Evolutionary conservation across 495 filamentous ascomycete genomes (phyloP).

Genomic region (Penicillium taxi): DNA sequence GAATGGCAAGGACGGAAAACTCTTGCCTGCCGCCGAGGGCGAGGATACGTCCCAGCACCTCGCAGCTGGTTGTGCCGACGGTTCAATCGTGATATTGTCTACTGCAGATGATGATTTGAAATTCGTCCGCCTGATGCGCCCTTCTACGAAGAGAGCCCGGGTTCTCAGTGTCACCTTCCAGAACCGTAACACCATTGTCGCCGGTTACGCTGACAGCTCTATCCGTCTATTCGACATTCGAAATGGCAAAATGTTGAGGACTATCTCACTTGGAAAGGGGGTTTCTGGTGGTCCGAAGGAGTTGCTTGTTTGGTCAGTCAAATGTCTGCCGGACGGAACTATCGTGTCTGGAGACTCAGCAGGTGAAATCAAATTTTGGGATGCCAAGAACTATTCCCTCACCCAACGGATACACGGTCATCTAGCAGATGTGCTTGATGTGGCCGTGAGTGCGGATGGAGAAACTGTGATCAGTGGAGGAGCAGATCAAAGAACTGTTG

Average conservation of each 20-base stretch:
- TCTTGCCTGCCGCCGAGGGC: constrained; percentile 29
- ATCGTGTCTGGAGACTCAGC: constrained; percentile 93
- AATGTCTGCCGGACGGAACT: constrained; percentile 74
- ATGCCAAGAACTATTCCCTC: constrained; percentile 82
- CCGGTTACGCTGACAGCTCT: constrained; percentile 86
- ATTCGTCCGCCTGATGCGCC: constrained; percentile 61
- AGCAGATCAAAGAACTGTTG: constrained; percentile 77
- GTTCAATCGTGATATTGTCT: constrained; percentile 74
- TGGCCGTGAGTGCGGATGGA: constrained; percentile 73
- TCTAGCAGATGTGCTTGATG: constrained; percentile 79
- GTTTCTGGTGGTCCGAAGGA: constrained; percentile 69
- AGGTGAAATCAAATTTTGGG: constrained; percentile 87
- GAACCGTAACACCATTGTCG: constrained; percentile 69
- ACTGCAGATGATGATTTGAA: constrained; percentile 72
- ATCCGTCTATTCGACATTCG: constrained; percentile 86
- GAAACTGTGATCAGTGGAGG: constrained; percentile 82
- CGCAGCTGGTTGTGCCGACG: constrained; percentile 87
- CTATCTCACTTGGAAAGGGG: constrained; percentile 77
- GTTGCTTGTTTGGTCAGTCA: constrained; percentile 86
- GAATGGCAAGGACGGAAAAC: constrained; percentile 29
- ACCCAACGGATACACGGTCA: constrained; percentile 78
- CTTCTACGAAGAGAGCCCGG: constrained; percentile 71
- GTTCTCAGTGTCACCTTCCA: constrained; percentile 88
- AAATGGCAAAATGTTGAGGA: constrained; percentile 61
- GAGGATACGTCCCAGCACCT: constrained; percentile 59